A percentile compares a stretch with the other conserved stretches of the same genome.
These are phyloP conservation scores for Erythrobasidium hasegawianum DNA, from an alignment of 1,284 basidiomycete species.

Conservation along the genomic window DNA sequence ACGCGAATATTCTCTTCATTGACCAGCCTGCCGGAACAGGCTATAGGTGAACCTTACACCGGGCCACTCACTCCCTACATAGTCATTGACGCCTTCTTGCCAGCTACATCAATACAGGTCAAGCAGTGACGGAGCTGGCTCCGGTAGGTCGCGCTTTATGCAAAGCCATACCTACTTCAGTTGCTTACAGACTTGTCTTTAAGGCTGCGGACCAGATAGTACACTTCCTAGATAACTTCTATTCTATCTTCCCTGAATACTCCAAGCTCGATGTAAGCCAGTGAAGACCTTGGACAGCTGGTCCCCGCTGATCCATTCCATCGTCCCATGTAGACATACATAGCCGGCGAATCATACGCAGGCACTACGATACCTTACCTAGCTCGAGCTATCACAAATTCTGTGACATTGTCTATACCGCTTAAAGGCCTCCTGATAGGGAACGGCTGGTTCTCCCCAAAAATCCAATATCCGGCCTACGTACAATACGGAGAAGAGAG, in stretches of 20 bases:
- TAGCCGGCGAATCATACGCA: constrained; percentile 89
- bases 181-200: too few relatives aligned
- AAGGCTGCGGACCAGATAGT: constrained; percentile 66
- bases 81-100: constrained; percentile 43
- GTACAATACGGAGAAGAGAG: constrained; percentile 79
- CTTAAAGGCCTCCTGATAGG: constrained; percentile 85
- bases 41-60: constrained; percentile 50
- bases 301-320: not conserved
- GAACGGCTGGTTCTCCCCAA: constrained; percentile 93
- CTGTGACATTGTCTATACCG: constrained; percentile 48
- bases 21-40: constrained; percentile 97
- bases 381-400: constrained; percentile 54
- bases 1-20: constrained; percentile 87
- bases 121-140: constrained; percentile 72
- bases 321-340: constrained; percentile 64
- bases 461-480: constrained; percentile 81
- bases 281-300: too few relatives aligned
- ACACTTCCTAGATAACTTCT: constrained; percentile 81
- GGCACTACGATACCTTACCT: constrained; percentile 99
- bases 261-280: constrained; percentile 69
- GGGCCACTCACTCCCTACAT: not conserved
- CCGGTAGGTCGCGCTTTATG: constrained; percentile 12
- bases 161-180: too few relatives aligned
- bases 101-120: constrained; percentile 80
- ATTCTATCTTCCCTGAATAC: constrained; percentile 86